Conservation (phyloP, 1,139 yeast species). For the Arxiozyma slooffiae region DNA sequence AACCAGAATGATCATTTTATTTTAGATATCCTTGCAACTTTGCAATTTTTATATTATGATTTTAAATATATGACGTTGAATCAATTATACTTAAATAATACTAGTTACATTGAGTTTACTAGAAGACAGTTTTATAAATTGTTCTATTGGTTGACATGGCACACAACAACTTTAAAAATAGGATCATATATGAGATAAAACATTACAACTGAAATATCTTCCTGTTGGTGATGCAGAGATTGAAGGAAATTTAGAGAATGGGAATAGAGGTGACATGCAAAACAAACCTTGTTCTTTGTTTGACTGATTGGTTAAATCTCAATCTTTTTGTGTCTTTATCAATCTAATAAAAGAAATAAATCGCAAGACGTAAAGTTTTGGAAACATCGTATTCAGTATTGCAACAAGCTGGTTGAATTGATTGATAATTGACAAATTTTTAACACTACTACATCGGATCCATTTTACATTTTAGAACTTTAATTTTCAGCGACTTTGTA, state of each 20-base stretch:
- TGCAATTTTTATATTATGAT: slow-evolving; percentile 11
- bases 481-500: slow-evolving; percentile 22
- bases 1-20: not conserved
- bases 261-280: not conserved
- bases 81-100: slow-evolving; percentile 48
- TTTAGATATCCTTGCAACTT: not conserved
- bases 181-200: slow-evolving; percentile 36
- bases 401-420: slow-evolving; percentile 12
- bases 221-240: slow-evolving; percentile 12
- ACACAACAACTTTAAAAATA: slow-evolving; percentile 56
- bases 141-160: slow-evolving; percentile 80
- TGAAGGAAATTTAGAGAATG: slow-evolving; percentile 9
- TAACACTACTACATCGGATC: not conserved
- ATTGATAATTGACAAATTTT: slow-evolving; percentile 15
- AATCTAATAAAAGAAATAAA: slow-evolving; percentile 13
- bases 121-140: slow-evolving; percentile 49
- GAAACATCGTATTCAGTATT: slow-evolving; percentile 38
- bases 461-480: slow-evolving; percentile 14
- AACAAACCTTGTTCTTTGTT: not conserved
- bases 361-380: slow-evolving; percentile 38
- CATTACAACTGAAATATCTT: slow-evolving; percentile 2
- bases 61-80: slow-evolving; percentile 39
- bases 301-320: slow-evolving; percentile 21
- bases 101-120: slow-evolving; percentile 57
- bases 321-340: slow-evolving; percentile 20